Evolutionary conservation across 2,329 filamentous ascomycete genomes (phyloP), one percentile per base, ranked within the genome.

Genomic region (Colletotrichum sp.): DNA sequence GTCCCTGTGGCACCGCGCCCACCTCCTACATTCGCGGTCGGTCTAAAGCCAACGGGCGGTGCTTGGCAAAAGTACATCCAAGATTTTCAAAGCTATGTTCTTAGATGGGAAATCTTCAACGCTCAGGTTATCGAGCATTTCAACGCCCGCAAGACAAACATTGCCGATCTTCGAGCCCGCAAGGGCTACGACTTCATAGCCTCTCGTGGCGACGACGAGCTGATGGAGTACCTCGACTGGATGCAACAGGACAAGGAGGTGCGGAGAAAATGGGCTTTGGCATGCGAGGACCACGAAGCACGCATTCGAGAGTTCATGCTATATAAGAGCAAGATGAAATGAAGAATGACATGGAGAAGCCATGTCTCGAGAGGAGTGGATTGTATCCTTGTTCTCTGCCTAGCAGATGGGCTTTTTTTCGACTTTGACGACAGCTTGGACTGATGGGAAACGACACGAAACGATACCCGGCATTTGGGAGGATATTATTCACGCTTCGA

Each of bases 221-320:
- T 93, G 28, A 81, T 86, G 18, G 88, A 90, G 71, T 95, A 95
- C 81, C 82, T 91, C 74, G 85, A 85, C 48, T 91, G 90, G 81
- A 84, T 93, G 71, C 89, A 90, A 78, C 91, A 94, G 82, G 94
- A 96, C 80, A 89, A 91, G 77, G 86, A 87, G 64, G 90, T 94
- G 7, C 87, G 92, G 71, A 87, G 87, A 79, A 88, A 89, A 71
- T 95, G 94, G 93, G 84, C 84, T 34, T 82, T 88, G 10, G 91
- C 91, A 9, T 91, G 89, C 76, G 89, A 91, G 58, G 88, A 88
- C 75, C 94, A 96, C 80, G 88, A 90, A 73, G 82, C 87, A 72
- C 88, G 89, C 12, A 85, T 95, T 72, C 86, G 88, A 78, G 89
- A 91, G 78, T 94, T 92, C 80, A 86, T 89, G 82, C 87, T 82